These are phyloP conservation scores for Butyriboletus appendiculatus DNA, from an alignment of 1,284 basidiomycete genomes.

Conservation along the genomic window DNA sequence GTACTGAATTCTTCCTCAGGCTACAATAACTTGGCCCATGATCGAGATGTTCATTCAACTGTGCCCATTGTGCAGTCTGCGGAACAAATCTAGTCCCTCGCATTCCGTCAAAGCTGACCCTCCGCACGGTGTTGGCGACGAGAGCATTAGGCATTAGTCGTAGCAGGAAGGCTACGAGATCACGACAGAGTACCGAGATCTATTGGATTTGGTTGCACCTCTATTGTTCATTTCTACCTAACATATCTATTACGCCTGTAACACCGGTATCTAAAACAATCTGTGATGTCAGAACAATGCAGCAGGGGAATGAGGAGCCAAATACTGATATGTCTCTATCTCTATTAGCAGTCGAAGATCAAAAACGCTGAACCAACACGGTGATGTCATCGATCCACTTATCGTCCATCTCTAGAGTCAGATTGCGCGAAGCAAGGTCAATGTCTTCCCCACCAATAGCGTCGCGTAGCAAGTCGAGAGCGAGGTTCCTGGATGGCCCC, in stretches of 20 bases:
- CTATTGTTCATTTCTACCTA: conserved; percentile 16
- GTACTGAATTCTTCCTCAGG: conserved; percentile 38
- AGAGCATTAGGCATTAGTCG: conserved; percentile 14
- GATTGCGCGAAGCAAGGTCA: conserved; percentile 51
- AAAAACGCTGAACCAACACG: conserved; percentile 49
- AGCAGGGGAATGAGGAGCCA: background rate
- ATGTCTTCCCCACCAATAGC: conserved; percentile 56
- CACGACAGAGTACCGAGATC: background rate
- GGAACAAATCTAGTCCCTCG: conserved; percentile 24
- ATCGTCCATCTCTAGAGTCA: conserved; percentile 63
- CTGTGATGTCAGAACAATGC: background rate
- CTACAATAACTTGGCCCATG: conserved; percentile 73
- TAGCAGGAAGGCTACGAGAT: background rate
- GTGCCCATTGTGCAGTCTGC: conserved; percentile 60
- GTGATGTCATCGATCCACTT: conserved; percentile 76
- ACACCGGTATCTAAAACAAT: conserved; percentile 6
- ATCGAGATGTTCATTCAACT: conserved; percentile 63
- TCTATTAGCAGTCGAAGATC: conserved; percentile 15
- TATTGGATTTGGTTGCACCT: conserved; percentile 11
- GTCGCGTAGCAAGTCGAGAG: conserved; percentile 54
- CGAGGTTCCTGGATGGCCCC: conserved; percentile 40
- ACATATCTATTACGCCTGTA: conserved; percentile 15
- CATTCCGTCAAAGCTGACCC: conserved; percentile 25
- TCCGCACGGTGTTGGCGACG: conserved; percentile 14
- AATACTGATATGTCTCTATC: conserved; percentile 1